These are phyloP conservation scores for Grosmannia huntii DNA, from an alignment of 2,329 filamentous ascomycete species.

Conservation along the genomic window DNA sequence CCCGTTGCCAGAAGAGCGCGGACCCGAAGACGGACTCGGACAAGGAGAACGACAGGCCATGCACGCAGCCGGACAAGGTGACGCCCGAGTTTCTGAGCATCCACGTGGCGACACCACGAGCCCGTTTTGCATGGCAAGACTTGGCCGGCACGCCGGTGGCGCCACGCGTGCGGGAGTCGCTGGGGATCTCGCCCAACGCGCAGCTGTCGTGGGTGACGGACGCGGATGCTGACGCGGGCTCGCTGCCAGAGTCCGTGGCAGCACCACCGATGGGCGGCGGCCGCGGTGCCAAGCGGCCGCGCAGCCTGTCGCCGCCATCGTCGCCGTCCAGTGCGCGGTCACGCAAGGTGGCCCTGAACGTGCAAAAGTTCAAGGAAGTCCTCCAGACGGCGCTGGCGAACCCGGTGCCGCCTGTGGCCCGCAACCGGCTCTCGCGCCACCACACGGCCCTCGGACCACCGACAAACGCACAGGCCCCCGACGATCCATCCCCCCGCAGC, in stretches of 20 bases:
- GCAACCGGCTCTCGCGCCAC: conserved; percentile 5
- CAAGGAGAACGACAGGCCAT: conserved; percentile 7
- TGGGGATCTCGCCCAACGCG: conserved; percentile 45
- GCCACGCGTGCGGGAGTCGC: conserved; percentile 24
- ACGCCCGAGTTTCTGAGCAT: conserved; percentile 15
- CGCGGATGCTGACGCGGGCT: conserved; percentile 7
- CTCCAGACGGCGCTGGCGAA: conserved; percentile 47
- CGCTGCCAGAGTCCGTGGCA: conserved; percentile 29
- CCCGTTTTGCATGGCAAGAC: conserved; percentile 44
- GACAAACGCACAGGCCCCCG: conserved; percentile 22
- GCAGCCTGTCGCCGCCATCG: conserved; percentile 60
- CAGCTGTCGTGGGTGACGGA: conserved; percentile 48
- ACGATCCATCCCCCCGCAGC: conserved; percentile 17
- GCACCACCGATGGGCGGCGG: conserved; percentile 30
- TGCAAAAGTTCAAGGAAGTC: conserved; percentile 43
- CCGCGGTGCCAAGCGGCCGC: conserved; percentile 49
- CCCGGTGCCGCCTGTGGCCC: conserved; percentile 51
- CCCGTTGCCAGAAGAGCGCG: not conserved
- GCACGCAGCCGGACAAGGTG: conserved; percentile 10
- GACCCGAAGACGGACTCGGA: conserved; percentile 2
- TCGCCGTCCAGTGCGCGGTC: conserved; percentile 45
- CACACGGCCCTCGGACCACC: conserved; percentile 10
- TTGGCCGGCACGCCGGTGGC: conserved; percentile 33
- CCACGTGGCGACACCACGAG: conserved; percentile 33
- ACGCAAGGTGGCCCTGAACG: conserved; percentile 36